Conservation (phyloP, 768 basidiomycete genomes). For the Macrocybe gigantea region DNA sequence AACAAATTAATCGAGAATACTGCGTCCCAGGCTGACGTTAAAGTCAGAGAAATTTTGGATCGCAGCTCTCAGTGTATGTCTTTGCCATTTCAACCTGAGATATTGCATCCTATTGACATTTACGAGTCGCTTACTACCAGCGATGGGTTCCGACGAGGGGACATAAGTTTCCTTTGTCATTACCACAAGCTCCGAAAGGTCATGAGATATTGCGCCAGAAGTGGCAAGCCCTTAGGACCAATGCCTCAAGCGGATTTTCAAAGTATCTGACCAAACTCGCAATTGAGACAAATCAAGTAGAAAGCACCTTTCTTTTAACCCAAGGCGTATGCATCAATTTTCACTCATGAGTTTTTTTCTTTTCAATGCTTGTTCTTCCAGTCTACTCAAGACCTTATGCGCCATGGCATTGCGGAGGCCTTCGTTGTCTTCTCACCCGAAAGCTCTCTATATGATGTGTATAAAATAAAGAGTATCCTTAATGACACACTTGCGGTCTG, state of each 20-base stretch:
- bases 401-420: slow-evolving; percentile 14
- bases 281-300: slow-evolving; percentile 23
- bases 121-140: slow-evolving; percentile 12
- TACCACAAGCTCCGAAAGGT: slow-evolving; percentile 14
- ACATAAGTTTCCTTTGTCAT: slow-evolving; percentile 14
- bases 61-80: too few relatives aligned
- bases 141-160: slow-evolving; percentile 16
- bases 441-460: slow-evolving; percentile 15
- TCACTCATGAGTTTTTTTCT: background rate
- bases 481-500: slow-evolving; percentile 21
- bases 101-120: too few relatives aligned
- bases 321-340: slow-evolving; percentile 12
- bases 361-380: slow-evolving; percentile 4
- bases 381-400: slow-evolving; percentile 16
- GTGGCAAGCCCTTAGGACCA: slow-evolving; percentile 12
- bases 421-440: slow-evolving; percentile 8
- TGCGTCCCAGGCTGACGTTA: too few relatives aligned
- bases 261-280: slow-evolving; percentile 16
- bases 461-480: slow-evolving; percentile 18
- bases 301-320: slow-evolving; percentile 17
- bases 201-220: slow-evolving; percentile 12
- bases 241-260: slow-evolving; percentile 8
- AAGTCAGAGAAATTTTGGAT: too few relatives aligned
- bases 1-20: too few relatives aligned
- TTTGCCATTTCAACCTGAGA: too few relatives aligned